Evolutionary conservation across 441 rosid species (phyloP), one percentile per base, ranked within the genome.

Genomic region (Gossypium trilobum): DNA sequence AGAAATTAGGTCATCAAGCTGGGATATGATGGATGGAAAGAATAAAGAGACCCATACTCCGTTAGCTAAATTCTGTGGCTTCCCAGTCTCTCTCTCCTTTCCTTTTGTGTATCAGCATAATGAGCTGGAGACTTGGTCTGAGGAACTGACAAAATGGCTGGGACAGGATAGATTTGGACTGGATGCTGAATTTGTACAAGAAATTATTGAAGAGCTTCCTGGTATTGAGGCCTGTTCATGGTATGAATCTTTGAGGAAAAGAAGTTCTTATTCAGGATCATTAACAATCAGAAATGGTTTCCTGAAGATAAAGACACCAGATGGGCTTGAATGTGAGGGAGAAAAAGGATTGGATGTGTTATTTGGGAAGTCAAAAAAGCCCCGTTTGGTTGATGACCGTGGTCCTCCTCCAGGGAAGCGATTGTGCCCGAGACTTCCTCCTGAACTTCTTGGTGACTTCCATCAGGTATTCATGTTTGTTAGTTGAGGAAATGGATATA

Each of bases 131-230:
- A 56, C 77, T 63, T 72, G 82, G 70, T 67, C 80, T 73, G 77
- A 80, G 78, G 81, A 79, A 42, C 81, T 95, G 77, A 76, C 80
- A 73, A 82, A 84, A 77, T 93, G 99, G 99, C 83, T 91, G 76
- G 88, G 82, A 73, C 91, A 85, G 78, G 95, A 90, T 81, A 90
- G 99, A 81, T 95, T 88, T 86, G 99, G 99, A 59, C 73, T 95
- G 75, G 99, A 95, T 64, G 75, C 89, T 54, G 97, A 89, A 58
- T 91, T 95, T 87, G 97, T 95, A 75, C 96, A 84, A 75, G 97
- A 95, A 85, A 87, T 88, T 60, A 81, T 93, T 74, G 99, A 91
- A 80, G 83, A 76, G 70, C 88, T 95, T 83, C 96, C 96, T 79
- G 92, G 87, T 79, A 84, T 78, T 10, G 83, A 82, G 64, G 79